Evolutionary conservation across 371 early-diverging fungal species (phyloP).

Genomic region (Rhizopus delemar): DNA sequence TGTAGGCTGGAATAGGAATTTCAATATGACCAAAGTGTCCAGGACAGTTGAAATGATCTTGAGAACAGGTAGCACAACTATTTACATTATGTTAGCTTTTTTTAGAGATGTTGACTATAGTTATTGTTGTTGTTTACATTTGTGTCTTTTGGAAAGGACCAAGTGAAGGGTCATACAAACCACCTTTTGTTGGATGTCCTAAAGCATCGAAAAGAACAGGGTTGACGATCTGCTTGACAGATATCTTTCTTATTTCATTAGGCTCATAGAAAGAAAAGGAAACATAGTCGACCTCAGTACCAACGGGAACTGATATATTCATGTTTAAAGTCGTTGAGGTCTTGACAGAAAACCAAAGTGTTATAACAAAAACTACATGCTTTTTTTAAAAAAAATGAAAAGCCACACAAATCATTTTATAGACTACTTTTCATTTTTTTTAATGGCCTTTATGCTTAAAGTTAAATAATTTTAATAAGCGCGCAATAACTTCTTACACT

Average conservation of each 20-base stretch:
- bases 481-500: too few species aligned
- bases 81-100: neutral
- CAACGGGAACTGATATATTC: conserved; percentile 72
- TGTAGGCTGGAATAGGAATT: conserved; percentile 93
- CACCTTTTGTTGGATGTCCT: conserved; percentile 90
- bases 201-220: conserved; percentile 89
- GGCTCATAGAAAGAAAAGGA: conserved; percentile 90
- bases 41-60: conserved; percentile 85
- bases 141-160: conserved; percentile 87
- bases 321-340: conserved; percentile 26
- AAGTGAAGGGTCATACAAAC: conserved; percentile 95
- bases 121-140: conserved; percentile 52
- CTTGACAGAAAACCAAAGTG: too few species aligned
- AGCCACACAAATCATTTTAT: too few species aligned
- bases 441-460: too few species aligned
- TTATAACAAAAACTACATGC: too few species aligned
- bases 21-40: conserved; percentile 99
- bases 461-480: too few species aligned
- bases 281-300: conserved; percentile 69
- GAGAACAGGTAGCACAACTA: conserved; percentile 89
- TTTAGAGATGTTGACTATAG: neutral
- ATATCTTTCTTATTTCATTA: conserved; percentile 91
- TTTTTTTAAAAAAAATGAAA: too few species aligned
- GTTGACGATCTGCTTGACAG: conserved; percentile 91
- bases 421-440: conserved; percentile 23